Base-by-base conservation (phyloP, 768 basidiomycete species). In the Lactarius akahatsu region DNA sequence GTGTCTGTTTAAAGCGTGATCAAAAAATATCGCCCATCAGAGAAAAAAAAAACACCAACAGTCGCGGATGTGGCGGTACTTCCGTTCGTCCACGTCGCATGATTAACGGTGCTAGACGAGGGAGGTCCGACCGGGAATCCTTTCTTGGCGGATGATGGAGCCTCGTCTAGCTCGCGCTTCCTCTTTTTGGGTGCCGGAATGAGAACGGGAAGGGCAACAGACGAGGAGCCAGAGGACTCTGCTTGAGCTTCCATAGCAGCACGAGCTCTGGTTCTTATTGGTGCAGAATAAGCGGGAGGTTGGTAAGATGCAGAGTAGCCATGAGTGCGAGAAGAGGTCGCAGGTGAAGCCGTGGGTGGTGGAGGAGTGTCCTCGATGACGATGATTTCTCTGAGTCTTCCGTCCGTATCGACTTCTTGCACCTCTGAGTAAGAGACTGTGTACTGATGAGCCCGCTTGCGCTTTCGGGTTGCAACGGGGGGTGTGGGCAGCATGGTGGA, bases 281-380 rank as follows among this genome's bases (percentile, higher is more conserved):
- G 89, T 26, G 89, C 90, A 34, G 86, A 83, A 76, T 83, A 91
- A 20, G 84, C 70, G 28, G 91, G 89, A 20, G 90, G 90, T 74
- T 92, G 91, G 79, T 90, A 90, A 65, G 90, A 90, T 54, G 88
- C 83, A 57, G 91, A 92, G 77, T 83, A 91, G 68, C 83, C 85
- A 67, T 85, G 83, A 70, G 84, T 86, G 76, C 88, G 84, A 36
- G 88, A 73, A 26, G 76, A 87, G 40, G 87, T 80, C 66, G 90
- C 85, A 64, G 91, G 89, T 60, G 90, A 91, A 74, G 88, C 84
- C 59, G 92, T 91, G 62, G 88, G 85, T 52, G 92, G 92, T 43
- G 89, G 88, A 34, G 92, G 92, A 54, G 93, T 94, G 79, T 95
- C 93, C 72, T 95, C 93, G 76, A 95, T 93, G 72, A 95, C 89